A percentile compares a stretch with the other conserved stretches of the same genome.
phyloP scores from a whole-genome alignment of 805 yeast species.

The Candida ipomoeae region DNA sequence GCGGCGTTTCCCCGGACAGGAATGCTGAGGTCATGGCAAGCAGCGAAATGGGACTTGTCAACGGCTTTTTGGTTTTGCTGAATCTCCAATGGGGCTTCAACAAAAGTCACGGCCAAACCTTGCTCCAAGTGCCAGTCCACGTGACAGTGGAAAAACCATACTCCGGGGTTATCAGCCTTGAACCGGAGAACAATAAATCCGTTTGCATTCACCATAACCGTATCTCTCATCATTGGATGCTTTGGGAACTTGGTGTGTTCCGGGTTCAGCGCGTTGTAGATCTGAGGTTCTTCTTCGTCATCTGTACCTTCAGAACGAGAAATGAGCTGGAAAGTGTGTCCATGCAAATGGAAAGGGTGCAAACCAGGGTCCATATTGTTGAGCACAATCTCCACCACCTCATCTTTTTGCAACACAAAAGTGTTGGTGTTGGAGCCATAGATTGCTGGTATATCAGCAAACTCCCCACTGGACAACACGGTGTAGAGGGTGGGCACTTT shows the following conservation, averaged over 20 bases:
- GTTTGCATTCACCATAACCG: conserved; percentile 61
- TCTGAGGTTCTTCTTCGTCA: conserved; percentile 51
- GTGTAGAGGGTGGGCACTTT: conserved; percentile 68
- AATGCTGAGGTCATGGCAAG: conserved; percentile 46
- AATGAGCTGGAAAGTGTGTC: conserved; percentile 64
- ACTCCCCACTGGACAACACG: conserved; percentile 56
- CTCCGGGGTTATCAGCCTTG: conserved; percentile 84
- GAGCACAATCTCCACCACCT: conserved; percentile 69
- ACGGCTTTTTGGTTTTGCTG: conserved; percentile 28
- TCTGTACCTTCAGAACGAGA: conserved; percentile 48
- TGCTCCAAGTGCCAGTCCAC: conserved; percentile 82
- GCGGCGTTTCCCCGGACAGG: conserved; percentile 68
- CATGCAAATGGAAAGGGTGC: conserved; percentile 78
- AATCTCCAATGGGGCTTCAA: conserved; percentile 64
- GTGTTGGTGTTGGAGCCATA: conserved; percentile 73
- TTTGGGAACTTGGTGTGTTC: conserved; percentile 46
- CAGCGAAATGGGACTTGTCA: conserved; percentile 45
- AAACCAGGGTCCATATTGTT: conserved; percentile 78
- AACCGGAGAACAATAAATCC: conserved; percentile 70
- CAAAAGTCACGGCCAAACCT: conserved; percentile 67
- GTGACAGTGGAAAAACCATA: conserved; percentile 94
- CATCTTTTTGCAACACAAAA: conserved; percentile 54
- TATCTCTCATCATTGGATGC: conserved; percentile 65
- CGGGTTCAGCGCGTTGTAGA: conserved; percentile 43
- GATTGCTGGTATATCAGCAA: conserved; percentile 53